A percentile compares a stretch with the other conserved stretches of the same genome.
These are phyloP conservation scores for Nymphaea colorata DNA, from an alignment of 164 flowering plant genomes.

Conservation along the genomic window DNA sequence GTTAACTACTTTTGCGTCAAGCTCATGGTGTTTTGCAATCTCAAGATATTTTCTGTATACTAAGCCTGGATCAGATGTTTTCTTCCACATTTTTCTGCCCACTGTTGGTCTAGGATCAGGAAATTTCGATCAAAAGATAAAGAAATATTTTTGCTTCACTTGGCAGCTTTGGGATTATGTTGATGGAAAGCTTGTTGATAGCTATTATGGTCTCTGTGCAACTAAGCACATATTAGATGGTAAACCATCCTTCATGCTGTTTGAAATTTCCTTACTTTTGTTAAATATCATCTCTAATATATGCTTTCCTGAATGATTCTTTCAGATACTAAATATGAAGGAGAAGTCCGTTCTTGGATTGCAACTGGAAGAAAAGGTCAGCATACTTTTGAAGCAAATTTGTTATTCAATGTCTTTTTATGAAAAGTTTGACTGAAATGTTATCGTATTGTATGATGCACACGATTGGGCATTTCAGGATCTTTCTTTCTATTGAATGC, in stretches of 20 bases:
- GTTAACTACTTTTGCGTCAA: background rate
- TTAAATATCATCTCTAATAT: background rate
- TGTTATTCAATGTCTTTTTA: background rate
- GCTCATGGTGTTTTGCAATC: background rate
- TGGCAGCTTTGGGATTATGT: slow-evolving; percentile 68
- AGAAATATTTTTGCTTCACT: slow-evolving; percentile 3
- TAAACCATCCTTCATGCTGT: slow-evolving; percentile 2
- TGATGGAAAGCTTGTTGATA: slow-evolving; percentile 48
- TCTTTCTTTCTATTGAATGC: background rate
- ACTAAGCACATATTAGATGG: slow-evolving; percentile 35
- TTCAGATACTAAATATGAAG: slow-evolving; percentile 28
- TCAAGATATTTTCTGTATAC: background rate
- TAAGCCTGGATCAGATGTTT: background rate
- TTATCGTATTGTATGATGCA: too few relatives aligned
- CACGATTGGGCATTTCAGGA: background rate
- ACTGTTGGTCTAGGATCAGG: too few relatives aligned
- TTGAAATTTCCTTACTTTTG: background rate
- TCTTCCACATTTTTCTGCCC: background rate
- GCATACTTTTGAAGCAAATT: background rate
- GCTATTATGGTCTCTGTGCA: slow-evolving; percentile 75
- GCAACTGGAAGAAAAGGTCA: slow-evolving; percentile 74
- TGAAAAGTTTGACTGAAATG: background rate
- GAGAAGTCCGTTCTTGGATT: slow-evolving; percentile 70
- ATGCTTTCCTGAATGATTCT: background rate
- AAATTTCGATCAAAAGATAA: background rate